Conservation (phyloP, 768 basidiomycete species). For the Tulasnella sp. region DNA sequence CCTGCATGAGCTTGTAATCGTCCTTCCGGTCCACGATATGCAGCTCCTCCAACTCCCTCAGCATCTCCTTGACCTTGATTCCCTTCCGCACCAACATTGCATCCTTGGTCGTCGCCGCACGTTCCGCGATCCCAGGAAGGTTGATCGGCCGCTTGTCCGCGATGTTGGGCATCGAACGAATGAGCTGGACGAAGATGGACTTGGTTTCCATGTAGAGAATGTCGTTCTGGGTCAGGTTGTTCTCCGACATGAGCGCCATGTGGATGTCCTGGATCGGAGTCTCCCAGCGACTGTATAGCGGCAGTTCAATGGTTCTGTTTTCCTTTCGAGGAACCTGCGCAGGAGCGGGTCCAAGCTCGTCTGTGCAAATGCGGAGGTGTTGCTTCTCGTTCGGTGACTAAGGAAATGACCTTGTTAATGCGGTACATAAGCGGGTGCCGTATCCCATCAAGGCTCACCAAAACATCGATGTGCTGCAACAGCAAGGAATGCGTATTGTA, state of each 20-base stretch:
- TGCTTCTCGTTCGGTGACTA: conserved; percentile 98
- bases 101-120: conserved; percentile 96
- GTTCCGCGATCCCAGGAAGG: conserved; percentile 82
- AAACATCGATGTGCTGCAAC: conserved; percentile 87
- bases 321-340: conserved; percentile 97
- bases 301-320: conserved; percentile 88
- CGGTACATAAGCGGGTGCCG: conserved; percentile 6
- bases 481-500: conserved; percentile 98
- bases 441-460: conserved; percentile 53
- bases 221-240: conserved; percentile 93
- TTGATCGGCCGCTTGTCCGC: conserved; percentile 86
- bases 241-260: conserved; percentile 81
- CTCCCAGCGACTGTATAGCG: conserved; percentile 97
- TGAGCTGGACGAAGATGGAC: conserved; percentile 96
- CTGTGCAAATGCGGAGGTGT: conserved; percentile 91
- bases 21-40: conserved; percentile 79
- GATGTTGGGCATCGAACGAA: conserved; percentile 86
- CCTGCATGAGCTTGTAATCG: conserved; percentile 92
- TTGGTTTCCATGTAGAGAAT: conserved; percentile 99
- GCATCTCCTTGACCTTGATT: conserved; percentile 99
- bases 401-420: neutral
- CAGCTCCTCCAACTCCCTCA: conserved; percentile 89
- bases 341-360: conserved; percentile 92
- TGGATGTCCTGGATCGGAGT: conserved; percentile 98
- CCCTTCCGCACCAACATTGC: conserved; percentile 92